phyloP scores from a whole-genome alignment of 2,329 filamentous ascomycete species.

The Xylariaceae sp. region DNA sequence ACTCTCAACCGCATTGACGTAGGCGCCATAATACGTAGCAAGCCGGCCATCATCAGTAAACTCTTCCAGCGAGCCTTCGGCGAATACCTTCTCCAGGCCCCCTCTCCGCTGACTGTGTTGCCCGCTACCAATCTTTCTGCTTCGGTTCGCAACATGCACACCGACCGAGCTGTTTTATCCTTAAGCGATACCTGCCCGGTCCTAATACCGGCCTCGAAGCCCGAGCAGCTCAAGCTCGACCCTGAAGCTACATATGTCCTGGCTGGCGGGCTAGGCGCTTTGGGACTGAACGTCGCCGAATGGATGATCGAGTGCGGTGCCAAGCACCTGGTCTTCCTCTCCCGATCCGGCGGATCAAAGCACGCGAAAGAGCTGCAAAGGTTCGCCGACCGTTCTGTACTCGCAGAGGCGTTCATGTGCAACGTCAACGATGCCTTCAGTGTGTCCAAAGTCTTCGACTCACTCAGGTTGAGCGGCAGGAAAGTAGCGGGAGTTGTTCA shows the following conservation, averaged over 20 bases:
- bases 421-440: neutral
- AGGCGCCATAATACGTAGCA: neutral
- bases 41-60: neutral
- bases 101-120: neutral
- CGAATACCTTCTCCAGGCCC: neutral
- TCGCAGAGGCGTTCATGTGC: constrained; percentile 1
- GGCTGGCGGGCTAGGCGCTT: constrained; percentile 2
- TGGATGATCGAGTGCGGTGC: constrained; percentile 3
- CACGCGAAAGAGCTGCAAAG: neutral
- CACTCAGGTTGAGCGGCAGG: neutral
- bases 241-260: constrained; percentile 1
- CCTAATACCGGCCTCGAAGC: neutral
- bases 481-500: constrained; percentile 1
- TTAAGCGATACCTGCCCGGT: neutral
- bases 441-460: neutral
- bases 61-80: neutral
- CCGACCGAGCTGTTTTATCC: neutral
- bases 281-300: constrained; percentile 1
- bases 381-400: neutral
- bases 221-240: neutral
- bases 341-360: constrained; percentile 1
- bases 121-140: neutral
- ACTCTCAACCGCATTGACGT: neutral
- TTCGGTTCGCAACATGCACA: neutral
- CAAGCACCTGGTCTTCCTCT: constrained; percentile 6